These are phyloP conservation scores for Mucor irregularis DNA, from an alignment of 371 early-diverging fungal genomes.

Conservation along the genomic window DNA sequence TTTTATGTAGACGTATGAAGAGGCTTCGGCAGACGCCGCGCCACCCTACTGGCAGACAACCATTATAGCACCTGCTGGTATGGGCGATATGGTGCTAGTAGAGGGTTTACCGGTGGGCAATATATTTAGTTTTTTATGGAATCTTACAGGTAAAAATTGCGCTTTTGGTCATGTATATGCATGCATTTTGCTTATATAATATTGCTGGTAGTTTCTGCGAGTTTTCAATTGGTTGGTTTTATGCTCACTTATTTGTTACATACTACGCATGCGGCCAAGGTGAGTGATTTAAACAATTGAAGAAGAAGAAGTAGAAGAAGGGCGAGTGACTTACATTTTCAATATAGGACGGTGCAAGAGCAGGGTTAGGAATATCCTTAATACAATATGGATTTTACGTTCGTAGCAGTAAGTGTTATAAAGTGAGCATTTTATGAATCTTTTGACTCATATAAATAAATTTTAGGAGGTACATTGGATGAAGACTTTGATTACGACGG, in stretches of 20 bases:
- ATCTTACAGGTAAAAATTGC: slow-evolving; percentile 48
- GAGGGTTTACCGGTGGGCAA: slow-evolving; percentile 69
- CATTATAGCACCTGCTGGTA: slow-evolving; percentile 55
- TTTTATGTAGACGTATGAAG: slow-evolving; percentile 59
- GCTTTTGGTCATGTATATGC: background rate
- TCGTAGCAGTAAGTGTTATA: slow-evolving; percentile 41
- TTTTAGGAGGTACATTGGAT: slow-evolving; percentile 26
- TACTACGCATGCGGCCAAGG: slow-evolving; percentile 67
- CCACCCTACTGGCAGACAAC: slow-evolving; percentile 68
- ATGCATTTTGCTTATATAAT: background rate
- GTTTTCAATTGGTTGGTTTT: slow-evolving; percentile 74
- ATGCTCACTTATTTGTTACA: slow-evolving; percentile 69
- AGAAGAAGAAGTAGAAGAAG: no score
- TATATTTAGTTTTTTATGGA: slow-evolving; percentile 62
- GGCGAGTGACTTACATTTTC: no score
- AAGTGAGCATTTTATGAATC: background rate
- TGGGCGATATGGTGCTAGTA: slow-evolving; percentile 60
- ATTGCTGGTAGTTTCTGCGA: slow-evolving; percentile 57
- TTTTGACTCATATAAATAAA: background rate
- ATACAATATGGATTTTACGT: slow-evolving; percentile 56
- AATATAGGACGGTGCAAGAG: slow-evolving; percentile 55
- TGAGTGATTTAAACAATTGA: no score
- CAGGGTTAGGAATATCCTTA: slow-evolving; percentile 63
- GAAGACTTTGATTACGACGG: slow-evolving; percentile 19
- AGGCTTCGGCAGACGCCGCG: slow-evolving; percentile 60